Evolutionary conservation across 1,284 basidiomycete species (phyloP), one percentile per base, ranked within the genome.

Genomic region (Apiotrichum montevideense): DNA sequence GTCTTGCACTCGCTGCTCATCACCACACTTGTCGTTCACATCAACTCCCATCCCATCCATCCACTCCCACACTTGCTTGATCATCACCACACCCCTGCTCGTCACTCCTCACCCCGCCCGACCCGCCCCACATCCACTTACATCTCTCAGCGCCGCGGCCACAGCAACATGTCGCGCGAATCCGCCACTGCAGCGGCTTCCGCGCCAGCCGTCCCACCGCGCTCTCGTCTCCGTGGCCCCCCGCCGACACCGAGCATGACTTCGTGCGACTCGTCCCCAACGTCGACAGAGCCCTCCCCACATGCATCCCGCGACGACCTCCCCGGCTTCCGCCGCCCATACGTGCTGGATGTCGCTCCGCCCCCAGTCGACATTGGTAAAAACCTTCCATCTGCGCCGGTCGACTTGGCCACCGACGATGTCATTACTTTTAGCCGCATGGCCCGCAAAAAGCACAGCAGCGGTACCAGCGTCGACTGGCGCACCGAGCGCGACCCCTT

Each of bases 401-500:
- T 34, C 45, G 41, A 51, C 3, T 52, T 40, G 11, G 55, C 59
- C 4, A 15, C 2, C 21, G 37, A 13, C 7, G 33, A 44, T 6
- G 32, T 43, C 29, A 45, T 40, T 34, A n/a, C 41, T 14, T 45
- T 55, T 43, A 42, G 46, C 35, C 33, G 42, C 41, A 6, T 35
- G 10, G 4, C n/a, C 10, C 43, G 35, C 6, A 40, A 40, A n/a
- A 14, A 15, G 10, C 10, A 15, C 33, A 44, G 35, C 32, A 53
- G 46, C 45, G 9, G 34, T 33, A 46, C 46, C 35, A 35, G 48
- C n/a, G n/a, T 15, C 32, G 11, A 32, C 34, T 21, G 10, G 9
- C 43, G 34, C 42, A 46, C 49, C 40, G 56, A 46, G 33, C 53
- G 58, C 41, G 62, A 63, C 44, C 62, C 62, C 5, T 51, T 56